Conservation (phyloP, 2,329 filamentous ascomycete genomes). For the Alternaria burnsii region DNA sequence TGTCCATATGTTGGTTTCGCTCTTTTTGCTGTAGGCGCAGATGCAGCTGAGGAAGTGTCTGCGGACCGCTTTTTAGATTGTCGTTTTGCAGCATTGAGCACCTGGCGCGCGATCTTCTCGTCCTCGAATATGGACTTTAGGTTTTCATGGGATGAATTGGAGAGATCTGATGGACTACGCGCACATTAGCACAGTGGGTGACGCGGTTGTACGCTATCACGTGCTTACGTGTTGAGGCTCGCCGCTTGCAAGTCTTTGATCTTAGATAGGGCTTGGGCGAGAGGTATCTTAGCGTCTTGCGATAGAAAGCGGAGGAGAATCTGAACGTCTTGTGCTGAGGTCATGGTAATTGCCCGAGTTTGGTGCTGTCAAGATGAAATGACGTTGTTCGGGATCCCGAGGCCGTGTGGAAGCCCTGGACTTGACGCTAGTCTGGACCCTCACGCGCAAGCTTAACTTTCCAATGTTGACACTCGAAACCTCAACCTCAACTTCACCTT, state of each 20-base stretch:
- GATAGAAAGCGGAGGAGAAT: constrained; percentile 65
- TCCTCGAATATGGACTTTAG: constrained; percentile 59
- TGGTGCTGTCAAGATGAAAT: background rate
- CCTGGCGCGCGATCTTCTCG: constrained; percentile 64
- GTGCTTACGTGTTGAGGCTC: constrained; percentile 61
- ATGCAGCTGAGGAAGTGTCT: constrained; percentile 34
- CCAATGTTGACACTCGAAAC: background rate
- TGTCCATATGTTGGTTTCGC: constrained; percentile 41
- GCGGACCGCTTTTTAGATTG: constrained; percentile 63
- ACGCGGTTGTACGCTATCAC: constrained; percentile 33
- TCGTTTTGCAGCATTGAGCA: constrained; percentile 65
- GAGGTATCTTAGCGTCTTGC: constrained; percentile 65
- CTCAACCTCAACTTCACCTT: background rate
- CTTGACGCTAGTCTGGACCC: constrained; percentile 22
- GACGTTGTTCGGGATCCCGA: constrained; percentile 5
- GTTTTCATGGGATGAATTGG: constrained; percentile 56
- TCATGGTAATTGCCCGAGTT: constrained; percentile 29
- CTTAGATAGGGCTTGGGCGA: constrained; percentile 64
- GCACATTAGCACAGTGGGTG: constrained; percentile 15
- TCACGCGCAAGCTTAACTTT: constrained; percentile 19
- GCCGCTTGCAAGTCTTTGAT: constrained; percentile 63
- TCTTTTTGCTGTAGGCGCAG: constrained; percentile 45
- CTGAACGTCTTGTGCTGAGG: constrained; percentile 53
- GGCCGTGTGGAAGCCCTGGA: background rate
- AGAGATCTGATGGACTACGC: constrained; percentile 56